Evolutionary conservation across 768 basidiomycete genomes (phyloP), one percentile per base, ranked within the genome.

Genomic region (Suillus spraguei): DNA sequence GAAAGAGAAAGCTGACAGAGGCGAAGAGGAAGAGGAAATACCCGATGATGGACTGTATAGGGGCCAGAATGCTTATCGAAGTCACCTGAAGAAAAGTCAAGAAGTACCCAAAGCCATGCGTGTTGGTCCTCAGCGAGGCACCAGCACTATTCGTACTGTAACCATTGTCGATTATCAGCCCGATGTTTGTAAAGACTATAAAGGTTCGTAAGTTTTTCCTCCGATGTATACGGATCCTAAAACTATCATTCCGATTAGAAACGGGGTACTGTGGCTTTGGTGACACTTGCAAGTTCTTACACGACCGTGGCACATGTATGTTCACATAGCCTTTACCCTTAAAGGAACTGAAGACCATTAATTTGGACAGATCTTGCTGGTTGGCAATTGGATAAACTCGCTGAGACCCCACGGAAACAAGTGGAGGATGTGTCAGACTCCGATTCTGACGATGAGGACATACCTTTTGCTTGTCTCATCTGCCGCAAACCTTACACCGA

Each of bases 251-350:
- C 22, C 5, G 44, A 32, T 63, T 55, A 97, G 97, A 99, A 80
- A 99, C 97, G 59, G 97, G 97, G 0, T 99, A 94, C 74, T 99
- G 97, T 77, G 97, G 97, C 24, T 99, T 97, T 75, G 97, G 97
- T 36, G 97, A 99, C 77, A 95, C 95, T 4, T 99, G 97, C 78
- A 99, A 98, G 83, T 98, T 98, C 81, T 83, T 99, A 74, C 97
- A 99, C 78, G 97, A 99, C 77, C 89, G 97, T 71, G 96, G 97
- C 63, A 95, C 93, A 41, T 95, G 92, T 93, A 70, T 74, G 91
- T 87, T 33, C 54, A 53, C 60, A 62, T 38, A 28, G 39, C 33
- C 28, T 44, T 63, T 54, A 55, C 52, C 42, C 44, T 50, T 53
- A 63, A 66, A 22, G 22, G 28, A 53, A 35, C 64, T 68, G 59